Evolutionary conservation across 2,329 filamentous ascomycete genomes (phyloP), one percentile per base, ranked within the genome.

Genomic region (Cladobotryum protrusum): DNA sequence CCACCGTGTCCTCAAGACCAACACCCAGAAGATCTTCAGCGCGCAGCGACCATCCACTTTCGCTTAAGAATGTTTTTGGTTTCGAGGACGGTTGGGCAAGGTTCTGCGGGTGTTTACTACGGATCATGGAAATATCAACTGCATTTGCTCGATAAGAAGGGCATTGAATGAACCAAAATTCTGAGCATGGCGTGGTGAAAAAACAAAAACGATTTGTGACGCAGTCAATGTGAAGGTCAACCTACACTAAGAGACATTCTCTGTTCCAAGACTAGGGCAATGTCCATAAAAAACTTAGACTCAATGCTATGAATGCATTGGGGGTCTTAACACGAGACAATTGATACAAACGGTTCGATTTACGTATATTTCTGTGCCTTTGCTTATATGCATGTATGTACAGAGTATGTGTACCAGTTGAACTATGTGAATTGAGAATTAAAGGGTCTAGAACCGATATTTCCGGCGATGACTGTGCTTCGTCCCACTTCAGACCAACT

Each of bases 21-120:
- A 74, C 72, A 83, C 79, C 80, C 87, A 86, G 82, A 95, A 95
- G 84, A 72, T 97, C 73, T 99, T 95, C 81, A 83, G 87, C 72
- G 84, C 89, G 70, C 89, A 83, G 78, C 86, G 93, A 77, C 93
- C 93, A 69, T 89, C 89, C 69, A 99, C 93, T 74, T 97, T 97
- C 83, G 93, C 90, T 82, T 97, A 90, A 82, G 81, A 71, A 76
- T 71, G 73, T 74, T 74, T 71, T 68, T 71, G 72, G 69, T 76
- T 70, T 65, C 61, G 67, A 68, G 65, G 68, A 69, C 65, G 72
- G 68, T 71, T 74, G 71, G 75, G 71, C 70, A 76, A 72, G 73
- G 54, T 70, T 78, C 71, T 74, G 72, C 73, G 68, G 78, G 77
- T 81, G 77, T 81, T 81, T 69, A 78, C 69, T 75, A 76, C 68